Conservation (phyloP, 2,329 filamentous ascomycete genomes). For the Apiospora hydei region DNA sequence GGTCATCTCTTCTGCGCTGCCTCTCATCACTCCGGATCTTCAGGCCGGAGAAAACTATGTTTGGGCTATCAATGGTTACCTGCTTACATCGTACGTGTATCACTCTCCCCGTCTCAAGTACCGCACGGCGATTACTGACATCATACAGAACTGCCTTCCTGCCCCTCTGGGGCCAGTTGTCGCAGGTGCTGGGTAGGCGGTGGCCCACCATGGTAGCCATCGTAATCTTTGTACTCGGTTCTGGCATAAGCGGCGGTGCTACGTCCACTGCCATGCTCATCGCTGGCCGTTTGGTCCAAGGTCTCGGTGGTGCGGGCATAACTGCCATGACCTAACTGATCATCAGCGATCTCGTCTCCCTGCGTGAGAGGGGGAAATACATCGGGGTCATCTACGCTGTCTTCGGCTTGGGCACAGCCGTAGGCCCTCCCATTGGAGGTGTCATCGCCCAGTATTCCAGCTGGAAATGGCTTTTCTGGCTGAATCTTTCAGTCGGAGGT, state of each 20-base stretch:
- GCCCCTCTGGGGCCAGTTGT: background rate
- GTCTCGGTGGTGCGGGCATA: slow-evolving; percentile 45
- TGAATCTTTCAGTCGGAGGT: slow-evolving; percentile 34
- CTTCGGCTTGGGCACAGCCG: background rate
- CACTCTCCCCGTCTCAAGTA: no score
- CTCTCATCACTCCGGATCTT: background rate
- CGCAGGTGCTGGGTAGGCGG: background rate
- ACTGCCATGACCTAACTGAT: slow-evolving; percentile 8
- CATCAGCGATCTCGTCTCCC: background rate
- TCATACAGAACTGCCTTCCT: background rate
- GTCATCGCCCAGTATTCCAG: slow-evolving; percentile 18
- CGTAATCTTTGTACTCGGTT: slow-evolving; percentile 46
- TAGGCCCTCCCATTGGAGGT: slow-evolving; percentile 2
- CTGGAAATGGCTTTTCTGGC: slow-evolving; percentile 33
- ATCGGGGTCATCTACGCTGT: slow-evolving; percentile 4
- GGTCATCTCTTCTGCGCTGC: background rate
- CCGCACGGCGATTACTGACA: no score
- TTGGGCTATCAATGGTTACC: background rate
- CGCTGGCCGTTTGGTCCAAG: slow-evolving; percentile 46
- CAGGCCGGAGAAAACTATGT: background rate
- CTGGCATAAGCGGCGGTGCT: slow-evolving; percentile 44
- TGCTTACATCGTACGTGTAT: background rate
- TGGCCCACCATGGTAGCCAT: slow-evolving; percentile 40
- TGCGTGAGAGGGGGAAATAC: background rate
- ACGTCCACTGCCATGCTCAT: slow-evolving; percentile 43